Evolutionary conservation across 495 filamentous ascomycete genomes (phyloP).

Genomic region (Cudoniella acicularis): DNA sequence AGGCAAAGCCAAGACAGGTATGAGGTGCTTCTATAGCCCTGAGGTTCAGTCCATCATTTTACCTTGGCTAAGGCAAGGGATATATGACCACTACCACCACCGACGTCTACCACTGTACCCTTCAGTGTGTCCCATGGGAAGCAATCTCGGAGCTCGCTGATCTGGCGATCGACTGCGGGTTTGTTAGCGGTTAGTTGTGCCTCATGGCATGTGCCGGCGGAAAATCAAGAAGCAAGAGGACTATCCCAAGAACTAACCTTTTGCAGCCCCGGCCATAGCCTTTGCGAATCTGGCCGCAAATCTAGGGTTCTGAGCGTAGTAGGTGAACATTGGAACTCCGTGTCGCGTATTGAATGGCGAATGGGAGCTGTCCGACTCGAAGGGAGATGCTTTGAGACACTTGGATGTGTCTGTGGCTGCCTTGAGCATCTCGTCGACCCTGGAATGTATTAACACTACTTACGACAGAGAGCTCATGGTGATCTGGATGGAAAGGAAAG

Average conservation of each 20-base stretch:
- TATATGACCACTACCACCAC: slow-evolving; percentile 25
- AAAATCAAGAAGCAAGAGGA: neutral
- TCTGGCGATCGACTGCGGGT: too few relatives aligned
- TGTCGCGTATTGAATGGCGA: slow-evolving; percentile 24
- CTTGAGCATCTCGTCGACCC: slow-evolving; percentile 31
- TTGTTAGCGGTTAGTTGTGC: neutral
- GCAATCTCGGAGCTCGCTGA: too few relatives aligned
- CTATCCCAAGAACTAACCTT: slow-evolving; percentile 9
- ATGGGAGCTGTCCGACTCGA: slow-evolving; percentile 6
- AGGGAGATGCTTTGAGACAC: slow-evolving; percentile 9
- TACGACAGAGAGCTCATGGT: neutral
- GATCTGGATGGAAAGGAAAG: neutral
- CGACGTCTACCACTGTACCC: slow-evolving; percentile 27
- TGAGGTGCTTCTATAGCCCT: too few relatives aligned
- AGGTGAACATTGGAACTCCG: slow-evolving; percentile 26
- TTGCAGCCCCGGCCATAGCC: slow-evolving; percentile 26
- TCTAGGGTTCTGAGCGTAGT: slow-evolving; percentile 25
- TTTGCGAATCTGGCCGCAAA: slow-evolving; percentile 18
- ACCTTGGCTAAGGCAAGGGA: slow-evolving; percentile 21
- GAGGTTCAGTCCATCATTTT: too few relatives aligned
- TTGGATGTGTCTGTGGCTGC: slow-evolving; percentile 21
- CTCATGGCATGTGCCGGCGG: neutral
- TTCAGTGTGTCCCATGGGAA: slow-evolving; percentile 23
- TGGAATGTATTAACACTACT: neutral
- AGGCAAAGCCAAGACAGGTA: too few relatives aligned